These are phyloP conservation scores for Nemophila menziesii DNA, from an alignment of 257 asterid genomes.

Conservation along the genomic window DNA sequence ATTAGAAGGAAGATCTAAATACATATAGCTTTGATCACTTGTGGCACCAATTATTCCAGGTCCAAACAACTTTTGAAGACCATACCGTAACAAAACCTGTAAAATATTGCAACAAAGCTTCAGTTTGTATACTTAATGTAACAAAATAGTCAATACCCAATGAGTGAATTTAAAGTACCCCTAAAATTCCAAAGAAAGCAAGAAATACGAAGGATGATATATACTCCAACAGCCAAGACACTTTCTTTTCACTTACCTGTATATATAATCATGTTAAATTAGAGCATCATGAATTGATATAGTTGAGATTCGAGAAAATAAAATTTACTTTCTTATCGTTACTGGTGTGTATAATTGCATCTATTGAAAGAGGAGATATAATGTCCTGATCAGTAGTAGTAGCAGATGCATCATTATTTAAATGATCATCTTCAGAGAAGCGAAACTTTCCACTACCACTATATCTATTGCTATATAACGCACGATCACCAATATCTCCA, in stretches of 20 bases:
- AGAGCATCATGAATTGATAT: too few species aligned
- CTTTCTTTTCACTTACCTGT: slow-evolving; percentile 11
- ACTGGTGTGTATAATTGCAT: slow-evolving; percentile 23
- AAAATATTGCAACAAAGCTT: background rate
- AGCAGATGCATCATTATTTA: slow-evolving; percentile 17
- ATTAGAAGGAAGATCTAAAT: slow-evolving; percentile 81
- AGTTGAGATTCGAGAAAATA: background rate
- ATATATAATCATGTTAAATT: background rate
- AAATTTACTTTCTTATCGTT: slow-evolving; percentile 33
- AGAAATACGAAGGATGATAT: slow-evolving; percentile 13
- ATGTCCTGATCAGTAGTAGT: slow-evolving; percentile 9
- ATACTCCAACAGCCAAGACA: slow-evolving; percentile 12
- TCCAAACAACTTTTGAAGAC: slow-evolving; percentile 73
- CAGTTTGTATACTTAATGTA: background rate
- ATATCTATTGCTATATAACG: slow-evolving; percentile 43
- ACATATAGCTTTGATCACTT: slow-evolving; percentile 59
- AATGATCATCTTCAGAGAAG: slow-evolving; percentile 28
- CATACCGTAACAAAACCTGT: slow-evolving; percentile 56
- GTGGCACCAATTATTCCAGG: slow-evolving; percentile 63
- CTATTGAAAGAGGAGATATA: slow-evolving; percentile 5
- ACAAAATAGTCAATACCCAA: background rate
- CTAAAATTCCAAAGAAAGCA: slow-evolving; percentile 18
- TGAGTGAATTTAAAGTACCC: slow-evolving; percentile 11
- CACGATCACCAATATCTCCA: slow-evolving; percentile 91
- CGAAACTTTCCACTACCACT: slow-evolving; percentile 35